Conservation (phyloP, 73 alveolate genomes). For the Loxodes magnus region DNA sequence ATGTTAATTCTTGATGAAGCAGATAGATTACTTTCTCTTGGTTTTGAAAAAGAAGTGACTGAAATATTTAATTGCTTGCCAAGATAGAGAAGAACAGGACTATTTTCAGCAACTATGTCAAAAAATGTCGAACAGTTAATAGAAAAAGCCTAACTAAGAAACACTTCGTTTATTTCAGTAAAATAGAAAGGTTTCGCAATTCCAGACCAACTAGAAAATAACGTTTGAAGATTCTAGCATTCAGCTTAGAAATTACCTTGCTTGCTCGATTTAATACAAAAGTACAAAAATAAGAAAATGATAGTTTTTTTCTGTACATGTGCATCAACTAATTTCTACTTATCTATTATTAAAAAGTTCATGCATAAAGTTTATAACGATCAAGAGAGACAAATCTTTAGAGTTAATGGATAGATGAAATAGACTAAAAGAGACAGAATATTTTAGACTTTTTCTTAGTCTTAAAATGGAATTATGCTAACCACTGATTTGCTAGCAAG, state of each 20-base stretch:
- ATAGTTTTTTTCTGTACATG: slow-evolving; percentile 88
- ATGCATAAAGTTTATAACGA: background rate
- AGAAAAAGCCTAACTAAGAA: slow-evolving; percentile 94
- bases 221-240: slow-evolving; percentile 13
- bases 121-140: slow-evolving; percentile 82
- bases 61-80: slow-evolving; percentile 79
- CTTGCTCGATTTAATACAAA: slow-evolving; percentile 26
- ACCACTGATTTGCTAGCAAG: slow-evolving; percentile 99
- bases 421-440: slow-evolving; percentile 86
- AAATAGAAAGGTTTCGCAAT: slow-evolving; percentile 23
- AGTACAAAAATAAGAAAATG: slow-evolving; percentile 27
- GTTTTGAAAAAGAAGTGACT: slow-evolving; percentile 48
- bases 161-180: slow-evolving; percentile 93
- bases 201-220: slow-evolving; percentile 23
- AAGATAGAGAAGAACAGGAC: slow-evolving; percentile 98
- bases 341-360: slow-evolving; percentile 15
- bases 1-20: slow-evolving; percentile 93
- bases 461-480: slow-evolving; percentile 65
- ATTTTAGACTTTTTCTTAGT: slow-evolving; percentile 43
- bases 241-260: slow-evolving; percentile 41
- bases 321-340: slow-evolving; percentile 79
- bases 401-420: slow-evolving; percentile 92
- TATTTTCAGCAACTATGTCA: slow-evolving; percentile 99
- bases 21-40: slow-evolving; percentile 59
- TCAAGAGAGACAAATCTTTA: slow-evolving; percentile 23